Evolutionary conservation across 768 basidiomycete genomes (phyloP).

Genomic region (Rhizopogon roseolus): DNA sequence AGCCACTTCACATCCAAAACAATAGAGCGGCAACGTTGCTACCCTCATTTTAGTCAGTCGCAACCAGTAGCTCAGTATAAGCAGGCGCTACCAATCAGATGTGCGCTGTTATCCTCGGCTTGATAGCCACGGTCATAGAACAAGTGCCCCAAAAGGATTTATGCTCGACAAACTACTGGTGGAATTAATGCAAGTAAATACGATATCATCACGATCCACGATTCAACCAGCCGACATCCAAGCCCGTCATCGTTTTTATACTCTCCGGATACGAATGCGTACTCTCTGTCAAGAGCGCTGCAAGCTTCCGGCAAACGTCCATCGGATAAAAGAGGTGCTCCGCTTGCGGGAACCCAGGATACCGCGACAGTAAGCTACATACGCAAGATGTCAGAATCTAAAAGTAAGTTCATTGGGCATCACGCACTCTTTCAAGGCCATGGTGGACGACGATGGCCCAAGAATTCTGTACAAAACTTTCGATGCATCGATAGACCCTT

Average conservation of each 20-base stretch:
- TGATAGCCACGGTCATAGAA: no score
- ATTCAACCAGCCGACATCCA: conserved; percentile 78
- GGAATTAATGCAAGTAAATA: not conserved
- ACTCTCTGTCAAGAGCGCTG: conserved; percentile 69
- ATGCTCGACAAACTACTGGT: no score
- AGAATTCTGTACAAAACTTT: conserved; percentile 86
- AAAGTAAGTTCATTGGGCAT: not conserved
- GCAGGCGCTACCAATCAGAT: no score
- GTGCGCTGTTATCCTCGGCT: no score
- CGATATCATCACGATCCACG: conserved; percentile 14
- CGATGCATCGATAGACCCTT: conserved; percentile 60
- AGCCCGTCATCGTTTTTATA: conserved; percentile 73
- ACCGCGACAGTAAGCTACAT: conserved; percentile 54
- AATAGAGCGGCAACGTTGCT: no score
- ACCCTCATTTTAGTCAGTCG: no score
- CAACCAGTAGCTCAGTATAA: no score
- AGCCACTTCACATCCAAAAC: no score
- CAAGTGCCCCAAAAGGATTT: no score
- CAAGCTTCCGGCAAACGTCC: conserved; percentile 68
- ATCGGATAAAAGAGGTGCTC: conserved; percentile 84
- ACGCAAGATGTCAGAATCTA: not conserved
- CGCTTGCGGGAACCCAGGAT: conserved; percentile 84
- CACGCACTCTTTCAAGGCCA: conserved; percentile 52
- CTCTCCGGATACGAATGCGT: conserved; percentile 70
- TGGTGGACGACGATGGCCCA: conserved; percentile 47